Evolutionary conservation across 2,329 filamentous ascomycete species (phyloP).

Genomic region (Claviceps purpurea): DNA sequence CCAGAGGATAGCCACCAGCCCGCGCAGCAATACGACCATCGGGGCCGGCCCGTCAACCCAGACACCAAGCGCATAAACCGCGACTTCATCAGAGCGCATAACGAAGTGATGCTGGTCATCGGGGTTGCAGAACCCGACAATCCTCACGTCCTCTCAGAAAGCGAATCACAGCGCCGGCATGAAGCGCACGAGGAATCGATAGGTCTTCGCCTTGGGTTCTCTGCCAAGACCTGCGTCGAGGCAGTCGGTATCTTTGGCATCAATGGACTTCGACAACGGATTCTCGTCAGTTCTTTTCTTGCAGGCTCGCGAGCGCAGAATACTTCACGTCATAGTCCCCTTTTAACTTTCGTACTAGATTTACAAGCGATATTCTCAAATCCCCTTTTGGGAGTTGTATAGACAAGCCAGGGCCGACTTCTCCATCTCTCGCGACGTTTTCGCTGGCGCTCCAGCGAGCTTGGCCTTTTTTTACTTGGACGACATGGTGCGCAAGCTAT

Average conservation of each 20-base stretch:
- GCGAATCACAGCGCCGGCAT: conserved; percentile 29
- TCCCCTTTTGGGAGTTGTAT: conserved; percentile 34
- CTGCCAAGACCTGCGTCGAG: conserved; percentile 20
- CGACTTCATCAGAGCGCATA: conserved; percentile 45
- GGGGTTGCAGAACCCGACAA: conserved; percentile 47
- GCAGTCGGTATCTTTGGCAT: conserved; percentile 38
- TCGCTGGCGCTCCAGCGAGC: conserved; percentile 20
- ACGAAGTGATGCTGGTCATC: conserved; percentile 50
- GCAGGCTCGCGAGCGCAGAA: not conserved
- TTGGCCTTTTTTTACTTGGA: conserved; percentile 18
- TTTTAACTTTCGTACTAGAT: conserved; percentile 23
- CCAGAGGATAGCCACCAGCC: conserved; percentile 26
- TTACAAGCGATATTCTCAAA: conserved; percentile 34
- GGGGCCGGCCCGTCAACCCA: conserved; percentile 41
- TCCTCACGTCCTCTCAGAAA: conserved; percentile 23
- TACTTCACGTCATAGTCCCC: too few species aligned
- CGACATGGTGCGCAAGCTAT: conserved; percentile 12
- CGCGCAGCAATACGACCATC: conserved; percentile 38
- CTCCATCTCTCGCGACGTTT: conserved; percentile 17
- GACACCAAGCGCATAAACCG: conserved; percentile 41
- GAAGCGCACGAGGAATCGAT: conserved; percentile 33
- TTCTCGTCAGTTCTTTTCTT: conserved; percentile 28
- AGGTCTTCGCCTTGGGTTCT: conserved; percentile 25
- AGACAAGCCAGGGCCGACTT: conserved; percentile 14
- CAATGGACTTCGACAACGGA: conserved; percentile 37